Evolutionary conservation across 2,329 filamentous ascomycete genomes (phyloP).

Genomic region (Pseudocercospora cruenta): DNA sequence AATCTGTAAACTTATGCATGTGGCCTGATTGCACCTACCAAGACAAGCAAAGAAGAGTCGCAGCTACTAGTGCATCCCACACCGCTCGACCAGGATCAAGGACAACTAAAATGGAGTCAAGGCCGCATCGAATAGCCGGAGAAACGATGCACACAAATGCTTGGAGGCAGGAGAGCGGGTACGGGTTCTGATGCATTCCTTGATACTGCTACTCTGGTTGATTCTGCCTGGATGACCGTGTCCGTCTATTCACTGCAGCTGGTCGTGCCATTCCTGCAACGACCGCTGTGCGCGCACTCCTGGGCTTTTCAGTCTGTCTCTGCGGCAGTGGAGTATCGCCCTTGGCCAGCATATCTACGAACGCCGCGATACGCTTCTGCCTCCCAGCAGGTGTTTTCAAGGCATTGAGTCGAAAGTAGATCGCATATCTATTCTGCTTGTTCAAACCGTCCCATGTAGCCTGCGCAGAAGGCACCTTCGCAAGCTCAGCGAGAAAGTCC

Average conservation of each 20-base stretch:
- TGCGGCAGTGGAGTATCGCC: slow-evolving; percentile 24
- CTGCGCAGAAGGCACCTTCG: slow-evolving; percentile 41
- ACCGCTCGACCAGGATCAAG: background rate
- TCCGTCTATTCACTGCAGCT: background rate
- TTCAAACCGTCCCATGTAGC: slow-evolving; percentile 50
- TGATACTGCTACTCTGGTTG: background rate
- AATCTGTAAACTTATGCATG: too few species aligned
- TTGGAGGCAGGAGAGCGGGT: background rate
- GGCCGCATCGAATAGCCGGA: background rate
- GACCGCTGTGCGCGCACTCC: background rate
- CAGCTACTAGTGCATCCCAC: background rate
- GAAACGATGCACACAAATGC: background rate
- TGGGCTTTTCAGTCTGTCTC: slow-evolving; percentile 11
- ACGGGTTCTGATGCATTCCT: background rate
- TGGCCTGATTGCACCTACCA: too few species aligned
- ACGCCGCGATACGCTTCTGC: slow-evolving; percentile 46
- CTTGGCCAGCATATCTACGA: slow-evolving; percentile 26
- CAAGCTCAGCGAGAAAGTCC: slow-evolving; percentile 54
- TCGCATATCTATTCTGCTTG: slow-evolving; percentile 51
- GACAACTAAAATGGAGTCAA: background rate
- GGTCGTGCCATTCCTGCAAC: background rate
- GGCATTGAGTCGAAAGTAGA: slow-evolving; percentile 53
- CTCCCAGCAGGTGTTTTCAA: slow-evolving; percentile 38
- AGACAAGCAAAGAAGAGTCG: too few species aligned
- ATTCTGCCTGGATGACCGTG: background rate